Evolutionary conservation across 78 protist genomes (phyloP), one percentile per base, ranked within the genome.

Genomic region (Parvularia atlantis): DNA sequence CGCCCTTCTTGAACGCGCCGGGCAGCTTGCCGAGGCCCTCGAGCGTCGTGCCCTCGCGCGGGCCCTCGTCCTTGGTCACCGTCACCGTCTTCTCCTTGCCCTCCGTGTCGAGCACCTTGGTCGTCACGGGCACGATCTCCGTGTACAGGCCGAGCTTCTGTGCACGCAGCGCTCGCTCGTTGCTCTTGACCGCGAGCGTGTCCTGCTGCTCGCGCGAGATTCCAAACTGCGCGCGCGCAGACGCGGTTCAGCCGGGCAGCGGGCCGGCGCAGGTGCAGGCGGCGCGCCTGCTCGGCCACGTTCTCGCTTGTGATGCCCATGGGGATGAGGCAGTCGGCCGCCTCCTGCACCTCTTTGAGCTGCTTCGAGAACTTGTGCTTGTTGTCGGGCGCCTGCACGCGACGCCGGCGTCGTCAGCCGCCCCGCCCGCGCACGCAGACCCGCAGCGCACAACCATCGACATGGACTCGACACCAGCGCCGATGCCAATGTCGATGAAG

Each of bases 391-490:
- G n/a, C n/a, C n/a, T n/a, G n/a, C n/a, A n/a, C n/a, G n/a, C n/a
- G n/a, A n/a, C n/a, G n/a, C n/a, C n/a, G n/a, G n/a, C n/a, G n/a
- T n/a, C n/a, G n/a, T n/a, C n/a, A n/a, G n/a, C n/a, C n/a, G n/a
- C n/a, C n/a, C n/a, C n/a, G n/a, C n/a, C n/a, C n/a, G n/a, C n/a
- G n/a, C n/a, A n/a, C n/a, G n/a, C n/a, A n/a, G n/a, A n/a, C n/a
- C n/a, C n/a, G n/a, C n/a, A n/a, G n/a, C n/a, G n/a, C n/a, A n/a
- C n/a, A n/a, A 53, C 80, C 50, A 70, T 11, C 37, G 83, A 54
- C 92, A 92, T 85, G 24, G 84, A 75, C 54, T 92, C 96, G 62
- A 90, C 90, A 40, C 96, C 96, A 20, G 84, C 94, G 2, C 85
- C 93, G 28, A 92, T 74, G 65, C 91, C 94, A 31, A 89, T 46